Conservation (phyloP, 176 grass and related monocot species). For the Oryza officinalis region DNA sequence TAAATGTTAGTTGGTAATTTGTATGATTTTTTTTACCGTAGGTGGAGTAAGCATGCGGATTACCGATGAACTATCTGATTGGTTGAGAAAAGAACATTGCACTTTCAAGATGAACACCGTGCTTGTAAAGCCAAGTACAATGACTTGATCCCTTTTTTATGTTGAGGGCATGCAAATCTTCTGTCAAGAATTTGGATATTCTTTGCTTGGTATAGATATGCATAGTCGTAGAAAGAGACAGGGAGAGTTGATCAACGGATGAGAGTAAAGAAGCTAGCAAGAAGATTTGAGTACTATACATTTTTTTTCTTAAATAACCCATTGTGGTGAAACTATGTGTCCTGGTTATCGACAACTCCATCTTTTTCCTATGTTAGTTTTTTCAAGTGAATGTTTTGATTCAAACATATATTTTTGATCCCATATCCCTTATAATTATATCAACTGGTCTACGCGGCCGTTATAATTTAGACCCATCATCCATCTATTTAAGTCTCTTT, state of each 20-base stretch:
- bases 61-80: constrained; percentile 38
- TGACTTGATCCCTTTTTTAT: neutral
- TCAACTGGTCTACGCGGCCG: too few relatives aligned
- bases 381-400: neutral
- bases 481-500: too few relatives aligned
- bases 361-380: neutral
- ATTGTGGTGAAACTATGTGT: neutral
- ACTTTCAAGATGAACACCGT: constrained; percentile 27
- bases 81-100: constrained; percentile 41
- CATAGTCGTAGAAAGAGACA: neutral
- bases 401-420: neutral
- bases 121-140: constrained; percentile 1
- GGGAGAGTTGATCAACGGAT: neutral
- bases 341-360: too few relatives aligned
- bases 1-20: constrained; percentile 10
- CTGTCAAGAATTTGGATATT: neutral
- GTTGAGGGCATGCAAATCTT: neutral
- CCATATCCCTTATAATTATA: too few relatives aligned
- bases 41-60: neutral
- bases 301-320: neutral
- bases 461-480: too few relatives aligned
- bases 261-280: neutral
- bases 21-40: constrained; percentile 3
- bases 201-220: neutral
- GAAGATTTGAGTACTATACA: neutral